Evolutionary conservation across 2,329 filamentous ascomycete genomes (phyloP), one percentile per base, ranked within the genome.

Genomic region (Chaetothyriales sp.): DNA sequence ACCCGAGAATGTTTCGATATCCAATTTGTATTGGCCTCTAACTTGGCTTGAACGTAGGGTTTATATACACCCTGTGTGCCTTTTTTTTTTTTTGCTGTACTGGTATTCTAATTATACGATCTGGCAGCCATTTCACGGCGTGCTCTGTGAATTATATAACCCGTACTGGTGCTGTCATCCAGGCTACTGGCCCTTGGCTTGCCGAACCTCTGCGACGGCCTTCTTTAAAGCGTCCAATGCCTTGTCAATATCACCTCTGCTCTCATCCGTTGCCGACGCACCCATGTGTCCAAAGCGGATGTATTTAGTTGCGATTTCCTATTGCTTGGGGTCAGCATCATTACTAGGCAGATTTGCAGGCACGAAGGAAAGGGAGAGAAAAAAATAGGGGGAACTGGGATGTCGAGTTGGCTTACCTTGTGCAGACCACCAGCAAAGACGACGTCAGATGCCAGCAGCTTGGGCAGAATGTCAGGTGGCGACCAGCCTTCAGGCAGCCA

Each of bases 241-340:
- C 62, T 83, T 84, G 57, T 93, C 85, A 60, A 96, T 80, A 65
- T 98, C 87, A 49, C 76, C 77, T 56, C 89, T 77, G 55, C 78
- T 79, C 25, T 86, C 77, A 64, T 95, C 86, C 62, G 82, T 86
- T 59, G 89, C 84, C 64, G 84, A 92, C 55, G 96, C 86, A 60
- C 92, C 92, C 92, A 98, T 98, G 68, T 96, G 92, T 44, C 92
- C 92, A 63, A 98, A 92, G 25, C 92, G 81, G 60, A 98, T 85
- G 67, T 98, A 98, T 72, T 86, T 92, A 55, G 84, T 73, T 2
- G 86, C 89, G 67, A 95, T 94, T 66, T 93, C 86, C 32, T 39
- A 12, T 39, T 15, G 12, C 15, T 39, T 15, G 12, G 9, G 3
- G 32, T 39, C 32, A 39, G 32, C 32, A 39, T 15, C 10, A 15